phyloP scores from a whole-genome alignment of 2,329 filamentous ascomycete species.

The Zymoseptoria tritici region DNA sequence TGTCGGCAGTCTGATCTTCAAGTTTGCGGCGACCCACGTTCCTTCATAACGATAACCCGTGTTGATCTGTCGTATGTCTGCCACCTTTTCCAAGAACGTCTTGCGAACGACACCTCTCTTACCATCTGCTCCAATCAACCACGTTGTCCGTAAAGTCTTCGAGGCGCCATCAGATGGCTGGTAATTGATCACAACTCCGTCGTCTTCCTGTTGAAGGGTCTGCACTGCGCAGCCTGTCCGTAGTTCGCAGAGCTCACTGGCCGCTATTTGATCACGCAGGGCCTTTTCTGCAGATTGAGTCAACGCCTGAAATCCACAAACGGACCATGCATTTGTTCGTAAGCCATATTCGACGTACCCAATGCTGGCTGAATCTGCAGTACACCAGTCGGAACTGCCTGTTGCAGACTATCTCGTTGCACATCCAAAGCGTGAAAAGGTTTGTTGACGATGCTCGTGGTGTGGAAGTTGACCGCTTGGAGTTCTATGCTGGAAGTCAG shows the following conservation, averaged over 20 bases:
- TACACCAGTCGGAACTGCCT: slow-evolving; percentile 4
- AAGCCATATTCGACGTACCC: neutral
- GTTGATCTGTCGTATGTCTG: slow-evolving; percentile 31
- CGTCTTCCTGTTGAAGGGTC: slow-evolving; percentile 11
- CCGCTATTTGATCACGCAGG: neutral
- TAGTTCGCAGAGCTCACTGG: slow-evolving; percentile 1
- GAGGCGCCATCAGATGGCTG: neutral
- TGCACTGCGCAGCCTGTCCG: slow-evolving; percentile 4
- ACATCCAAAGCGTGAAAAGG: slow-evolving; percentile 3
- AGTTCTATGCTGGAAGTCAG: neutral
- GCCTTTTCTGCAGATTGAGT: neutral
- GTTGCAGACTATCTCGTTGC: slow-evolving; percentile 1
- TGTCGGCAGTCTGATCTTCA: slow-evolving; percentile 38
- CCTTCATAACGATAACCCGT: slow-evolving; percentile 30
- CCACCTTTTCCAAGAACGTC: slow-evolving; percentile 38
- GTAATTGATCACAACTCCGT: slow-evolving; percentile 17
- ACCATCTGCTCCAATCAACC: slow-evolving; percentile 42
- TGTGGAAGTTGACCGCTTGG: slow-evolving; percentile 4
- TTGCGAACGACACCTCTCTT: slow-evolving; percentile 43
- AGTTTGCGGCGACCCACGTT: slow-evolving; percentile 45
- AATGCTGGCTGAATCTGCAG: slow-evolving; percentile 6
- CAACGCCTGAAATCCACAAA: neutral
- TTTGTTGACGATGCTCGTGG: neutral
- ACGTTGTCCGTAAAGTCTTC: slow-evolving; percentile 19
- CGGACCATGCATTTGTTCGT: neutral